Conservation (phyloP, 2,329 filamentous ascomycete genomes). For the Fusarium nematophilum region DNA sequence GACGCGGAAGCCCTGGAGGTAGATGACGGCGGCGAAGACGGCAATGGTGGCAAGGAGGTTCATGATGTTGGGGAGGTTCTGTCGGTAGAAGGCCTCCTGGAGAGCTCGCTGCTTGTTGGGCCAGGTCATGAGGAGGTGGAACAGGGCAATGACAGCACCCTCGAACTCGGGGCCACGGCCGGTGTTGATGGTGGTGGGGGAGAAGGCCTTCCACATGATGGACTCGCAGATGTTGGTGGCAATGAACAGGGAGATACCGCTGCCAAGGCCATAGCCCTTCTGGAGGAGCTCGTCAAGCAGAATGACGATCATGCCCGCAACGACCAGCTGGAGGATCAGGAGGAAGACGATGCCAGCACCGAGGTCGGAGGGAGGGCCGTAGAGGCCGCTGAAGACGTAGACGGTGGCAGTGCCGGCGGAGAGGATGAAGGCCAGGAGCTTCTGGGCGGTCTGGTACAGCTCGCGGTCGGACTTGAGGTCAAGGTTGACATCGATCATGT, state of each 20-base stretch:
- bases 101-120: slow-evolving; percentile 99
- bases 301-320: slow-evolving; percentile 98
- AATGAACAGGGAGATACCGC: slow-evolving; percentile 99
- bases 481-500: slow-evolving; percentile 99
- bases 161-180: slow-evolving; percentile 99
- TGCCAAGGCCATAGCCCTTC: slow-evolving; percentile 98
- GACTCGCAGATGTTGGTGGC: slow-evolving; percentile 99
- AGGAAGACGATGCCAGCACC: slow-evolving; percentile 98
- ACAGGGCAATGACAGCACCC: slow-evolving; percentile 96
- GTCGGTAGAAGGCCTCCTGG: slow-evolving; percentile 98
- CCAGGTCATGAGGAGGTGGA: slow-evolving; percentile 98
- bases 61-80: slow-evolving; percentile 99
- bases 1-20: slow-evolving; percentile 98
- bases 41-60: slow-evolving; percentile 93
- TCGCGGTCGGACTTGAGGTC: slow-evolving; percentile 99
- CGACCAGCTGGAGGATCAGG: slow-evolving; percentile 95
- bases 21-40: slow-evolving; percentile 98
- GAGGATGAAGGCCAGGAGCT: slow-evolving; percentile 97
- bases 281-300: slow-evolving; percentile 98
- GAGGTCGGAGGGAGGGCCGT: slow-evolving; percentile 95
- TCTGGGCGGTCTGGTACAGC: slow-evolving; percentile 99
- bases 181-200: slow-evolving; percentile 98
- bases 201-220: slow-evolving; percentile 99
- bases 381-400: slow-evolving; percentile 97
- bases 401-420: slow-evolving; percentile 98